These are phyloP conservation scores for Exophiala lecanii-corni DNA, from an alignment of 2,329 filamentous ascomycete genomes.

Conservation along the genomic window DNA sequence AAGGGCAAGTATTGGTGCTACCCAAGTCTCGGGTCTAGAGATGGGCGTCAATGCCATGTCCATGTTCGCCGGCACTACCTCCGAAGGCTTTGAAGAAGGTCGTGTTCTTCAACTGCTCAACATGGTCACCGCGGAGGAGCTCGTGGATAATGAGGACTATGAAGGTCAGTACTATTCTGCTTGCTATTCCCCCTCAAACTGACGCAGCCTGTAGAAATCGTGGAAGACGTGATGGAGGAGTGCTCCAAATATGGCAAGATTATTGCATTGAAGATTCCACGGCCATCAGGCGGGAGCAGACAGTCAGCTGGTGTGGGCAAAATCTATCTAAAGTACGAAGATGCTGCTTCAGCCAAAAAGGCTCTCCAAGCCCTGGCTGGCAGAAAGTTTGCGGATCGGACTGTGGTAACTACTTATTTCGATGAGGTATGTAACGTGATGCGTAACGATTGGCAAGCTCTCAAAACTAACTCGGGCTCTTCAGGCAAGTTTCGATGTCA, in stretches of 20 bases:
- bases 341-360: constrained; percentile 69
- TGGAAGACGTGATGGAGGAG: constrained; percentile 89
- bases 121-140: constrained; percentile 95
- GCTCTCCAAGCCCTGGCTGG: constrained; percentile 87
- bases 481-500: constrained; percentile 89
- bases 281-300: constrained; percentile 75
- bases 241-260: constrained; percentile 86
- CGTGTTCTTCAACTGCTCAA: constrained; percentile 90
- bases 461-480: constrained; percentile 18
- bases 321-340: constrained; percentile 93
- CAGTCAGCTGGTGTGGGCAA: constrained; percentile 90
- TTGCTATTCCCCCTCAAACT: neutral
- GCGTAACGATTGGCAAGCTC: constrained; percentile 30
- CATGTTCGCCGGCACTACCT: constrained; percentile 87
- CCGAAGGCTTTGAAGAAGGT: constrained; percentile 70
- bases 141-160: constrained; percentile 91
- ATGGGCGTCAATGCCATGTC: constrained; percentile 98
- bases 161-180: constrained; percentile 59
- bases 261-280: constrained; percentile 84
- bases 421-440: constrained; percentile 61
- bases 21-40: constrained; percentile 86
- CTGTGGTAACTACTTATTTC: constrained; percentile 94
- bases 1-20: constrained; percentile 86
- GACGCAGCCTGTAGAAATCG: constrained; percentile 66
- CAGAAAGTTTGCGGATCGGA: constrained; percentile 91